Evolutionary conservation across 1,284 basidiomycete species (phyloP), one percentile per base, ranked within the genome.

Genomic region (Pseudozyma pruni): DNA sequence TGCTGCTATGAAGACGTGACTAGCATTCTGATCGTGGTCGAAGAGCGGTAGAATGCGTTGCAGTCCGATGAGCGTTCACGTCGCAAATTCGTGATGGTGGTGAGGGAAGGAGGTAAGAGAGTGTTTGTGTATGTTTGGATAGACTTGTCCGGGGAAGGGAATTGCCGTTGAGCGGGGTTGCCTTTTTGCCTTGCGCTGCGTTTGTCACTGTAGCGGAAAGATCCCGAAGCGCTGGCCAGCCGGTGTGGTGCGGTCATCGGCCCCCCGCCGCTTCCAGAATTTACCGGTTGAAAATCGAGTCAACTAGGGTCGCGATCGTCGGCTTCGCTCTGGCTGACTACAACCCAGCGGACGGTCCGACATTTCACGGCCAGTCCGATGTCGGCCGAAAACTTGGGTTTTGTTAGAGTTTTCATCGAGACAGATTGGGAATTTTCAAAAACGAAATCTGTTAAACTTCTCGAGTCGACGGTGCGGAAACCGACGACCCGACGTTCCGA

Each of bases 401-500:
- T 16, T 23, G 22, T 11, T 25, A 17, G 11, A 22, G 49, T 6
- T 25, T 29, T n/a, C n/a, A n/a, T n/a, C n/a, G n/a, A n/a, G n/a
- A n/a, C n/a, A n/a, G n/a, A n/a, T n/a, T n/a, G n/a, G n/a, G n/a
- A n/a, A n/a, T n/a, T n/a, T n/a, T n/a, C n/a, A n/a, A n/a, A n/a
- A n/a, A n/a, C n/a, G n/a, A n/a, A n/a, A n/a, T n/a, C n/a, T 37
- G 39, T 43, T 27, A 37, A 39, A 22, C 8, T 22, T 4, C 7
- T 16, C 23, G 32, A 16, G 19, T 40, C 46, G 20, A 23, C 34
- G 41, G 29, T 10, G 33, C 39, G 41, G 27, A 19, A 4, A 32
- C 48, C 55, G 55, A 58, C 42, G 55, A 40, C 40, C 55, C 55
- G 55, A 58, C 19, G 42, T 22, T n/a, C 47, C 55, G 51, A 53